These are phyloP conservation scores for Misopates orontium DNA, from an alignment of 257 asterid genomes.

Conservation along the genomic window DNA sequence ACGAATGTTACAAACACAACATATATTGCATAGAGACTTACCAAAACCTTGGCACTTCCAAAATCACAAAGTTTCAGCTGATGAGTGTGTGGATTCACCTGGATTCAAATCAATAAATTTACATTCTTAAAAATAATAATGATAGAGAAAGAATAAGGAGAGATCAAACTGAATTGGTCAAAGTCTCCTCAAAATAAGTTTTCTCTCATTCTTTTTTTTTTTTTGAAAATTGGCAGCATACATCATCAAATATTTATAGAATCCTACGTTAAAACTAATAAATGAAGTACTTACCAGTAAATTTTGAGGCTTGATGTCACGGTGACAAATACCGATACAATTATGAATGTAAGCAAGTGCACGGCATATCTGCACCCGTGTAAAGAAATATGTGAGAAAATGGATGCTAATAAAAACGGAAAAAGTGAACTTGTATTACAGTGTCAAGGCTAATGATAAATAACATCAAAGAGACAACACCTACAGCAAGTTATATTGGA, in stretches of 20 bases:
- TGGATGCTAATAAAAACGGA: conserved; percentile 16
- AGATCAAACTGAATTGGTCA: conserved; percentile 18
- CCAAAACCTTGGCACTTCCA: conserved; percentile 99
- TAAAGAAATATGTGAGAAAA: conserved; percentile 22
- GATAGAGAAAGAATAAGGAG: conserved; percentile 18
- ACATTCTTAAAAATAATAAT: conserved; percentile 25
- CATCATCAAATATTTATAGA: conserved; percentile 10
- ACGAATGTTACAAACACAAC: conserved; percentile 22
- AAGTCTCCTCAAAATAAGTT: neutral
- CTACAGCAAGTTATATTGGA: neutral
- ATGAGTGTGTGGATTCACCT: conserved; percentile 98
- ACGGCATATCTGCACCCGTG: conserved; percentile 77
- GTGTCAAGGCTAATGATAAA: neutral
- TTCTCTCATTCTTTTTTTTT: conserved; percentile 7
- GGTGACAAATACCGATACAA: conserved; percentile 92
- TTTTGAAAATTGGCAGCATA: neutral
- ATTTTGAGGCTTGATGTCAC: conserved; percentile 98
- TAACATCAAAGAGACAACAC: neutral
- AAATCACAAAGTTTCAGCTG: conserved; percentile 93
- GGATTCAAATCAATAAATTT: conserved; percentile 35
- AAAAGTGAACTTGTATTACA: conserved; percentile 6
- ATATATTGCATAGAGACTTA: conserved; percentile 37
- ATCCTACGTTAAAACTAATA: too few relatives aligned
- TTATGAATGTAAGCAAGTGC: conserved; percentile 94
- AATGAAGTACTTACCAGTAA: conserved; percentile 59